Base-by-base conservation (phyloP, 2,329 filamentous ascomycete genomes). In the Diaporthe caulivora region DNA sequence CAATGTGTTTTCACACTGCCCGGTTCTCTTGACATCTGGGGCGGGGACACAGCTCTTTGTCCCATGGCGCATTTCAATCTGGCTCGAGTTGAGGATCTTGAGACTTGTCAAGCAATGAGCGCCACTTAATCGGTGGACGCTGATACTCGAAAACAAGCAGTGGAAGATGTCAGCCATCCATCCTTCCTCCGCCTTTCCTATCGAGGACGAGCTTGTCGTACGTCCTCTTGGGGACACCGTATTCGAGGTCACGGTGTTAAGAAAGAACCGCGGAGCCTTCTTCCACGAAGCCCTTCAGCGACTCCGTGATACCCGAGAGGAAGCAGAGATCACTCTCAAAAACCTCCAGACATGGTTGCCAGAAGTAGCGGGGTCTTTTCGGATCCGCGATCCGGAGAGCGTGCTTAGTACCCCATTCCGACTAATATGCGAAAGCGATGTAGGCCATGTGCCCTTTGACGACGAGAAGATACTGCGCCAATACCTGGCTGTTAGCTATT, bases 371-470 rank as follows among this genome's bases (percentile, higher is more conserved):
- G 51, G 26, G 51, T 54, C 51, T 21, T 54, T 54, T 31, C 26
- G 26, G 26, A 54, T 54, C 26, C 51, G 51, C 13, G 51, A 54
- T 54, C 51, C 51, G 51, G 51, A 54, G 51, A 54, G 17, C 51
- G 51, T 54, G 51, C 51, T 54, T 8, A 54, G 51, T 54, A 54
- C 51, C 17, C 51, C 51, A 26, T 54, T 54, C 51, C 51, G 51
- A 54, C 51, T 54, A 17, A 54, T 54, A 3, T 54, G 51, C 51
- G 51, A 54, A 54, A 54, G 51, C 51, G 51, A 54, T 21, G 26
- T 31, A 54, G 51, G 51, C 51, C 51, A 54, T 54, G 51, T 54
- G 51, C 51, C 51, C 51, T 54, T 54, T 17, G 51, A 54, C 51
- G 11, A 17, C 51, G 51, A 54, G 51, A 54, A 18, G 51, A 54